These are phyloP conservation scores for Entamoeba nuttalli DNA, from an alignment of 208 protist genomes.

Conservation along the genomic window DNA sequence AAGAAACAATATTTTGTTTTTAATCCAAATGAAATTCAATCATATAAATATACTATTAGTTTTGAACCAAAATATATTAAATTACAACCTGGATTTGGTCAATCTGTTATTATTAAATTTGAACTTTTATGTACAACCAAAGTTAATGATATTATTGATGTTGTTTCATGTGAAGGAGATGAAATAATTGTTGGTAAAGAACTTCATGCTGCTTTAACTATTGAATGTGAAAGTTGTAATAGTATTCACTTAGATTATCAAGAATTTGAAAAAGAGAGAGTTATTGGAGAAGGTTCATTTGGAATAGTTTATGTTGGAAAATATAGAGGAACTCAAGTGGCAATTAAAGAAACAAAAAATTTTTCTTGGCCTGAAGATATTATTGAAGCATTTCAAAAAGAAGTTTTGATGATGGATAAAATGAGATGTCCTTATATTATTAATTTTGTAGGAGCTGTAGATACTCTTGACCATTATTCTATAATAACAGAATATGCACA, in stretches of 20 bases:
- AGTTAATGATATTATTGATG: background rate
- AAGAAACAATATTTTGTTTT: background rate
- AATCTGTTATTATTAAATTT: background rate
- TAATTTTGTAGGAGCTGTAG: conserved; percentile 42
- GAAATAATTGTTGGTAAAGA: background rate
- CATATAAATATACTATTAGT: background rate
- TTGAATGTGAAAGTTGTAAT: background rate
- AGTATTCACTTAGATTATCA: background rate
- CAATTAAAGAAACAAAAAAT: conserved; percentile 17
- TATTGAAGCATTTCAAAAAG: conserved; percentile 29
- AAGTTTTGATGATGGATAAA: conserved; percentile 26
- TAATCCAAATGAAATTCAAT: background rate
- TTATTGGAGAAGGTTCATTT: conserved; percentile 20
- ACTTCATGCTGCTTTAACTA: background rate
- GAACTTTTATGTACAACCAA: background rate
- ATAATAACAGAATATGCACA: conserved; percentile 44
- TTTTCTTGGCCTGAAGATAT: conserved; percentile 1
- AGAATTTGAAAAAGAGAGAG: background rate
- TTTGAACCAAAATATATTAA: background rate
- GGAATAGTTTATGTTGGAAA: background rate
- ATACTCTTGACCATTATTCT: conserved; percentile 27
- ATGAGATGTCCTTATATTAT: conserved; percentile 43
- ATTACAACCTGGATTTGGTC: background rate
- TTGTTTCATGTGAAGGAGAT: background rate
- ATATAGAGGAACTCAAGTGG: conserved; percentile 27